Evolutionary conservation across 192 early-diverging fungal species (phyloP), one percentile per base, ranked within the genome.

Genomic region (Dissophora ornata): DNA sequence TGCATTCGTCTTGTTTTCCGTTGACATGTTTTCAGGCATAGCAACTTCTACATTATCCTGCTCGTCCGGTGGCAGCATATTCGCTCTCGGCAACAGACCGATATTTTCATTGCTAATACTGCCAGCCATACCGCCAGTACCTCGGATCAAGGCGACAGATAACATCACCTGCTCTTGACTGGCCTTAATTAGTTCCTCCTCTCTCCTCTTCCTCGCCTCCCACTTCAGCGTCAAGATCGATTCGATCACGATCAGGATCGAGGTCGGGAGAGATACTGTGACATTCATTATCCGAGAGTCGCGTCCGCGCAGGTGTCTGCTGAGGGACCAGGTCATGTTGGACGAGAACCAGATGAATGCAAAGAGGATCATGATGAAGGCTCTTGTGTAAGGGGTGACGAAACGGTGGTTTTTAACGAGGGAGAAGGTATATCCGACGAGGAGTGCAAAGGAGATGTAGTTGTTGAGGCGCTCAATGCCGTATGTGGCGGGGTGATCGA

Each of bases 31-130:
- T 25, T 3, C 28, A 3, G 57, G 44, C 19, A 60, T 47, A 18
- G 30, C 10, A 3, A 60, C 44, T 19, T 60, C 57, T 10, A 48
- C 28, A 60, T 60, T 46, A 19, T 60, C 57, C 29, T 60, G 42
- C 18, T 60, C 57, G 16, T 60, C 57, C 3, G 25, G 26, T 0
- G 57, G 41, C 44, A 60, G 42, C 4, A 15, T 7, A 18, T 18
- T 55, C 4, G 7, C 4, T 21, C 7, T 19, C 21, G 46, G 46
- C 16, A 47, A 18, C 46, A 21, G 9, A 15, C 7, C 46, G n/a
- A 8, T 47, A 1, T 15, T 21, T 1, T 15, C 46, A 47, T n/a
- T 21, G 21, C 46, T 21, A 22, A 1, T 47, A 22, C 45, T 47
- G n/a, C 46, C 36, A 38, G n/a, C 36, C 36, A 38, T 13, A 38